A percentile compares a stretch with the other conserved stretches of the same genome.
Evolutionary conservation across 192 early-diverging fungal species (phyloP).

Genomic region (Coemansia erecta): DNA sequence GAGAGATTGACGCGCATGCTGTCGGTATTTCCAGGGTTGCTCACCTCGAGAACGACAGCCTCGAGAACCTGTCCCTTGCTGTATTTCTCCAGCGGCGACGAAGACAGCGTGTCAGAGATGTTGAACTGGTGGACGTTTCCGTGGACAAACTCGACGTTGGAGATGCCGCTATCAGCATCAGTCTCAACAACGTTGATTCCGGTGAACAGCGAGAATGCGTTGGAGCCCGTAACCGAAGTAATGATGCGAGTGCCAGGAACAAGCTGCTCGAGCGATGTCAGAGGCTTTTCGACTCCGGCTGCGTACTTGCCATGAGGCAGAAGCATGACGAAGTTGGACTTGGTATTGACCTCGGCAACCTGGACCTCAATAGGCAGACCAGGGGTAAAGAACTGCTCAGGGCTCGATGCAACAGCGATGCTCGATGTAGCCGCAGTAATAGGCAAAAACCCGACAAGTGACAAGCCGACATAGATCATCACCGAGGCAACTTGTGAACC

Average conservation of each 20-base stretch:
- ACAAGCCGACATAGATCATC: conserved; percentile 18
- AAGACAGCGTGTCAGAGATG: conserved; percentile 50
- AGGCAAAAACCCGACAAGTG: conserved; percentile 24
- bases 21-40: conserved; percentile 31
- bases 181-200: conserved; percentile 40
- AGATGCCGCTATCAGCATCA: conserved; percentile 2
- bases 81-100: conserved; percentile 27
- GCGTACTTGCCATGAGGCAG: conserved; percentile 55
- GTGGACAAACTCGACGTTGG: conserved; percentile 33
- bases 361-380: conserved; percentile 47
- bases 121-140: conserved; percentile 67
- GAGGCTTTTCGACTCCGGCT: conserved; percentile 44
- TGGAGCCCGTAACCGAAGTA: conserved; percentile 58
- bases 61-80: conserved; percentile 26
- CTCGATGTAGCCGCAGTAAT: conserved; percentile 26
- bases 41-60: conserved; percentile 18
- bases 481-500: conserved; percentile 10
- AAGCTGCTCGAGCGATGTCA: conserved; percentile 49
- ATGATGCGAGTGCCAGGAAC: conserved; percentile 56
- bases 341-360: conserved; percentile 21
- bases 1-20: conserved; percentile 62
- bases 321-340: conserved; percentile 14
- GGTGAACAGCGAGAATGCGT: conserved; percentile 56
- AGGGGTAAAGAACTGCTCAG: conserved; percentile 23
- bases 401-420: conserved; percentile 18